These are phyloP conservation scores for Mycena amicta DNA, from an alignment of 768 basidiomycete genomes.

Conservation along the genomic window DNA sequence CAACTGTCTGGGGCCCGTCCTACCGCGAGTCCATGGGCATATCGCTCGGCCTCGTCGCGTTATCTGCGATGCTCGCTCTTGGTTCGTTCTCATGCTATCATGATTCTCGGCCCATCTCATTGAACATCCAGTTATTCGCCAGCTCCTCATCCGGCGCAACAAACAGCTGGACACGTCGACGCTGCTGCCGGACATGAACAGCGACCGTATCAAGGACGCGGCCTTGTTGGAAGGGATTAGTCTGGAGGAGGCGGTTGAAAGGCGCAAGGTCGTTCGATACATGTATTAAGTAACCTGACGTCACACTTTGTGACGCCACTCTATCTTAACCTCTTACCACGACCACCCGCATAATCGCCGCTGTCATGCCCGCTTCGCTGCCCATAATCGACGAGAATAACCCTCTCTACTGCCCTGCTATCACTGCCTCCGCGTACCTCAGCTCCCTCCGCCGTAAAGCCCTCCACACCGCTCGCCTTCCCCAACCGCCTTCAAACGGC, in stretches of 20 bases:
- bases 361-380: conserved; percentile 4
- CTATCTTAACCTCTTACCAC: conserved; percentile 16
- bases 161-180: conserved; percentile 24
- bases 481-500: conserved; percentile 16
- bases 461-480: conserved; percentile 20
- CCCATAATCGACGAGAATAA: conserved; percentile 55
- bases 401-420: conserved; percentile 58
- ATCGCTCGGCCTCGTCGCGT: conserved; percentile 34
- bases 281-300: background rate
- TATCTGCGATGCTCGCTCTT: conserved; percentile 35
- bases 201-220: background rate
- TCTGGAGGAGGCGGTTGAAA: background rate
- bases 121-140: conserved; percentile 38
- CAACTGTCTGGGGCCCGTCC: conserved; percentile 41
- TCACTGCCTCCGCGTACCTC: conserved; percentile 50
- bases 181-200: background rate
- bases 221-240: background rate
- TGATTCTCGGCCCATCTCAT: background rate
- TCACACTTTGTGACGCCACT: background rate
- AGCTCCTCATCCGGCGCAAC: conserved; percentile 41
- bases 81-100: conserved; percentile 30
- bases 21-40: conserved; percentile 48
- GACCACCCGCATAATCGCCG: conserved; percentile 7
- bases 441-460: conserved; percentile 42
- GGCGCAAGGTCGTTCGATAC: background rate